Conservation (phyloP, 805 yeast species). For the Metschnikowia vanudenii region DNA sequence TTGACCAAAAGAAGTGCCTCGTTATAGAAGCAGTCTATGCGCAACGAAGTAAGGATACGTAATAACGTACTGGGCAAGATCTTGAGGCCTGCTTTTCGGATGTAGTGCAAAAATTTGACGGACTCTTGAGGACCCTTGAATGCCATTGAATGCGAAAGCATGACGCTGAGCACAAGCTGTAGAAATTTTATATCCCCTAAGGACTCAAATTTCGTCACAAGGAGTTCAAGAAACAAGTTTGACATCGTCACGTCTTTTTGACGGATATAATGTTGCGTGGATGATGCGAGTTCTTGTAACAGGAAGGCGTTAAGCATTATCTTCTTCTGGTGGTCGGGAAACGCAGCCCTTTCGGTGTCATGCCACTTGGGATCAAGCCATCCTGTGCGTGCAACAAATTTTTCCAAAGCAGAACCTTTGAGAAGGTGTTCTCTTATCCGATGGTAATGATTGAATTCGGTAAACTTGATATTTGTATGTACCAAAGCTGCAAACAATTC, state of each 20-base stretch:
- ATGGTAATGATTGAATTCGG: conserved; percentile 14
- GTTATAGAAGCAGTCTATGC: conserved; percentile 28
- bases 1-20: conserved; percentile 38
- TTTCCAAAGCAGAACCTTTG: conserved; percentile 32
- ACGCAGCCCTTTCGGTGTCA: conserved; percentile 23
- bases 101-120: conserved; percentile 32
- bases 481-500: conserved; percentile 32
- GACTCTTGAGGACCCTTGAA: conserved; percentile 38
- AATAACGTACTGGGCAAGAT: conserved; percentile 27
- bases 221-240: conserved; percentile 34
- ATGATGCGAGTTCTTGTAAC: conserved; percentile 25
- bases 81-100: conserved; percentile 27
- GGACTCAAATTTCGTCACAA: conserved; percentile 37
- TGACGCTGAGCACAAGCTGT: conserved; percentile 27
- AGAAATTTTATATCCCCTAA: conserved; percentile 9
- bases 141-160: conserved; percentile 35
- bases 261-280: conserved; percentile 24
- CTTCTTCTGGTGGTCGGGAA: conserved; percentile 19
- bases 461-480: conserved; percentile 32
- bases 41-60: conserved; percentile 30
- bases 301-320: conserved; percentile 35
- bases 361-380: conserved; percentile 38
- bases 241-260: conserved; percentile 32
- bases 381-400: conserved; percentile 38
- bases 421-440: conserved; percentile 24